These are phyloP conservation scores for Arxiozyma bovina DNA, from an alignment of 1,139 yeast genomes.

Conservation along the genomic window DNA sequence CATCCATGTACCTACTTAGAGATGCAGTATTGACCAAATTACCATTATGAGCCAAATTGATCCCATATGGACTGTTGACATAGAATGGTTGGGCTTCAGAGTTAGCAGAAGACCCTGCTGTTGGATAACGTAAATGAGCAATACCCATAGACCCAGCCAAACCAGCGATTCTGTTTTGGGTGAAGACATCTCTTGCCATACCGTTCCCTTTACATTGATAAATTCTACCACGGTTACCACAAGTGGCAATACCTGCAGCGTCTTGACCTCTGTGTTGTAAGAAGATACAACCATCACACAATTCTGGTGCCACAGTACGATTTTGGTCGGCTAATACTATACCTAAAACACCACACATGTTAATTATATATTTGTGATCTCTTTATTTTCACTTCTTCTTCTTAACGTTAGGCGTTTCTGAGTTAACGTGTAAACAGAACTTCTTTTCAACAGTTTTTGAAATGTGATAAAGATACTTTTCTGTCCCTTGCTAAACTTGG, in stretches of 20 bases:
- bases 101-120: slow-evolving; percentile 96
- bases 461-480: too few species aligned
- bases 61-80: slow-evolving; percentile 94
- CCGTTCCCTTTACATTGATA: slow-evolving; percentile 99
- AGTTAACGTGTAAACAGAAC: neutral
- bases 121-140: slow-evolving; percentile 91
- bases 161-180: slow-evolving; percentile 66
- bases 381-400: neutral
- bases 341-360: slow-evolving; percentile 94
- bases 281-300: slow-evolving; percentile 87
- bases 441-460: neutral
- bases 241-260: slow-evolving; percentile 98
- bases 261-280: slow-evolving; percentile 98
- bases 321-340: slow-evolving; percentile 71
- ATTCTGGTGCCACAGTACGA: slow-evolving; percentile 73
- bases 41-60: slow-evolving; percentile 86
- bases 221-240: slow-evolving; percentile 87
- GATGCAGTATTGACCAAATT: slow-evolving; percentile 82
- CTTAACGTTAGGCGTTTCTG: neutral
- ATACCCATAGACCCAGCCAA: slow-evolving; percentile 92
- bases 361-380: neutral
- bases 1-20: slow-evolving; percentile 73
- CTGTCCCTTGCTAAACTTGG: neutral
- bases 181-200: slow-evolving; percentile 96
- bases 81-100: slow-evolving; percentile 98